A percentile compares a stretch with the other conserved stretches of the same genome.
phyloP scores from a whole-genome alignment of 768 basidiomycete genomes.

The Dentipellis sp. region DNA sequence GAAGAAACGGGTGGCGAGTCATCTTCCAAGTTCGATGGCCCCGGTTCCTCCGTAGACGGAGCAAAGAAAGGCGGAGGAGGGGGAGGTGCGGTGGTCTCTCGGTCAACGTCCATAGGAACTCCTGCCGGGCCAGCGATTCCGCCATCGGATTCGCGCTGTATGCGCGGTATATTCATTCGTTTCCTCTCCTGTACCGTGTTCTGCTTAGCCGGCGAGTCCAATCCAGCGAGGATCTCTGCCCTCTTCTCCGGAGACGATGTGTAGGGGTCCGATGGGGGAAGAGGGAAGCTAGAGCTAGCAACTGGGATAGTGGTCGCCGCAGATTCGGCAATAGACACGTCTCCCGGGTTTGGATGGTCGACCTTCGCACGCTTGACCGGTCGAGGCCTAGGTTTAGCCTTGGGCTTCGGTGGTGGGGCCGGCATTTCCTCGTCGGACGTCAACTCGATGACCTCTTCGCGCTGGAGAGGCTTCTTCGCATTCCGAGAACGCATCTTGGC shows the following conservation, averaged over 20 bases:
- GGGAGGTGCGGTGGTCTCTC: neutral
- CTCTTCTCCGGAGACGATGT: neutral
- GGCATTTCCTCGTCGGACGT: slow-evolving; percentile 22
- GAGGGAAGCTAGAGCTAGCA: slow-evolving; percentile 17
- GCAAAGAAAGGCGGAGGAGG: slow-evolving; percentile 7
- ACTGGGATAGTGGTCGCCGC: slow-evolving; percentile 16
- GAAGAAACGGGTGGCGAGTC: neutral
- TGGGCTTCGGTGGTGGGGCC: neutral
- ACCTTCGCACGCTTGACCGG: slow-evolving; percentile 10
- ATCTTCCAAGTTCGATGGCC: neutral
- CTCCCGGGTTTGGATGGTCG: slow-evolving; percentile 2
- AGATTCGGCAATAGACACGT: slow-evolving; percentile 3
- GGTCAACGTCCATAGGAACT: neutral
- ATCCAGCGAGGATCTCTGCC: neutral
- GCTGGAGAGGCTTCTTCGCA: slow-evolving; percentile 7
- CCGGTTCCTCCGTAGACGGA: neutral
- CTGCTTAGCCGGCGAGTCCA: slow-evolving; percentile 1
- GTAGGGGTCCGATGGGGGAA: slow-evolving; percentile 19
- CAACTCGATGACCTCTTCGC: slow-evolving; percentile 20
- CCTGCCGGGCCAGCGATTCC: neutral
- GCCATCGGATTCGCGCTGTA: neutral
- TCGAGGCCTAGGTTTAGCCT: slow-evolving; percentile 11
- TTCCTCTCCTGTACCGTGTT: slow-evolving; percentile 11
- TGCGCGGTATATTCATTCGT: slow-evolving; percentile 3
- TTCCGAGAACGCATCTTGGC: slow-evolving; percentile 23